phyloP scores from a whole-genome alignment of 2,329 filamentous ascomycete genomes.

The Bimuria novae-zelandiae region DNA sequence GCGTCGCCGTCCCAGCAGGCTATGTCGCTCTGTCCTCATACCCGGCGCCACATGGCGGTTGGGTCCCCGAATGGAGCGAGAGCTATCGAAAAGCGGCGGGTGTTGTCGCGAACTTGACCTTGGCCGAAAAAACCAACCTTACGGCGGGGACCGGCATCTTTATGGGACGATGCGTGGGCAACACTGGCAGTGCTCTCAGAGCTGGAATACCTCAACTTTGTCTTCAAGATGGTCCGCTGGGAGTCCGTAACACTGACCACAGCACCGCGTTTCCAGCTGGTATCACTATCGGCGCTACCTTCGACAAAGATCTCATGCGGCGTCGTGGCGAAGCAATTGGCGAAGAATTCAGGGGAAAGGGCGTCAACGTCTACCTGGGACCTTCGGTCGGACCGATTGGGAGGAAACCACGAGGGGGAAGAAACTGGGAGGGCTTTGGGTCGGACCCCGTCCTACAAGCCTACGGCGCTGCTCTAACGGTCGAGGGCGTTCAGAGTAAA shows the following conservation, averaged over 20 bases:
- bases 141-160: constrained; percentile 72
- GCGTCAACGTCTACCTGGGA: constrained; percentile 72
- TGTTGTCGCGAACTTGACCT: constrained; percentile 74
- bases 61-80: constrained; percentile 68
- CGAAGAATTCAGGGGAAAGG: constrained; percentile 73
- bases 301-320: constrained; percentile 73
- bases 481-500: constrained; percentile 72
- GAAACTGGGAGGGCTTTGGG: constrained; percentile 77
- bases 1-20: constrained; percentile 38
- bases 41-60: constrained; percentile 73
- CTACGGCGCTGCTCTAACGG: constrained; percentile 75
- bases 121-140: constrained; percentile 80
- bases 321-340: constrained; percentile 70
- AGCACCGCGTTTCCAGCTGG: constrained; percentile 78
- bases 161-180: constrained; percentile 75
- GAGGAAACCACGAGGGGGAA: constrained; percentile 64
- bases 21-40: constrained; percentile 65
- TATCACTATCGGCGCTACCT: constrained; percentile 77
- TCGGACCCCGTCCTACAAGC: constrained; percentile 72
- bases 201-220: constrained; percentile 71
- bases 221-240: constrained; percentile 69
- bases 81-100: constrained; percentile 72
- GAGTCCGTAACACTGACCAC: constrained; percentile 73
- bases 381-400: constrained; percentile 73
- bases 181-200: constrained; percentile 71